Conservation (phyloP, 208 protist species). For the Leishmania mexicana region DNA sequence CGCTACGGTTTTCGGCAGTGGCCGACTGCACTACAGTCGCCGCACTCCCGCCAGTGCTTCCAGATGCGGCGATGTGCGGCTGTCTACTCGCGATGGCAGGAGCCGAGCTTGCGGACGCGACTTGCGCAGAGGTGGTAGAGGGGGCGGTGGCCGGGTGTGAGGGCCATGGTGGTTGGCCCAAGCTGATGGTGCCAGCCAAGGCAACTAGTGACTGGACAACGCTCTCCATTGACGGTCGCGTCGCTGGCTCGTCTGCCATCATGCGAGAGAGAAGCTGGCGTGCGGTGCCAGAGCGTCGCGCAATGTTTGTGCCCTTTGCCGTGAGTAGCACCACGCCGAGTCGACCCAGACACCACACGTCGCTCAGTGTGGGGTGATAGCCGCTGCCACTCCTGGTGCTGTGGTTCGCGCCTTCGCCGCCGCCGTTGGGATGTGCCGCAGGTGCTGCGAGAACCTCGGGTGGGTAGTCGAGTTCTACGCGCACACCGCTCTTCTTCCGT, state of each 20-base stretch:
- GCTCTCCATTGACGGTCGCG: conserved; percentile 48
- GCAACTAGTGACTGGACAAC: conserved; percentile 33
- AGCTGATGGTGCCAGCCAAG: conserved; percentile 20
- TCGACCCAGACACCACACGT: conserved; percentile 80
- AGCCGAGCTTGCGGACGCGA: neutral
- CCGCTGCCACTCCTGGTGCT: conserved; percentile 8
- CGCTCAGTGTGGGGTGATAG: conserved; percentile 58
- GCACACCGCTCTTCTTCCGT: conserved; percentile 43
- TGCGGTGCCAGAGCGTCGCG: conserved; percentile 37
- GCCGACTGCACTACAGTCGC: neutral
- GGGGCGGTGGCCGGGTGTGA: neutral
- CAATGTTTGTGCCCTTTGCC: conserved; percentile 37
- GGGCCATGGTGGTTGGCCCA: conserved; percentile 27
- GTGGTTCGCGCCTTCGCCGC: neutral
- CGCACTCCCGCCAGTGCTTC: neutral
- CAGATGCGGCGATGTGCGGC: neutral
- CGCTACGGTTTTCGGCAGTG: neutral
- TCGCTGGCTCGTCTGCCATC: conserved; percentile 40
- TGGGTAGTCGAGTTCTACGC: conserved; percentile 71
- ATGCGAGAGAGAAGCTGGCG: conserved; percentile 55
- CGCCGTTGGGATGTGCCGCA: neutral
- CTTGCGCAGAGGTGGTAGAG: neutral
- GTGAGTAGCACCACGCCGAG: conserved; percentile 54
- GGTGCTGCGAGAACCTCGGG: conserved; percentile 52
- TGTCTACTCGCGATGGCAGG: neutral